phyloP scores from a whole-genome alignment of 371 early-diverging fungal genomes.

The Mucor plumbeus region DNA sequence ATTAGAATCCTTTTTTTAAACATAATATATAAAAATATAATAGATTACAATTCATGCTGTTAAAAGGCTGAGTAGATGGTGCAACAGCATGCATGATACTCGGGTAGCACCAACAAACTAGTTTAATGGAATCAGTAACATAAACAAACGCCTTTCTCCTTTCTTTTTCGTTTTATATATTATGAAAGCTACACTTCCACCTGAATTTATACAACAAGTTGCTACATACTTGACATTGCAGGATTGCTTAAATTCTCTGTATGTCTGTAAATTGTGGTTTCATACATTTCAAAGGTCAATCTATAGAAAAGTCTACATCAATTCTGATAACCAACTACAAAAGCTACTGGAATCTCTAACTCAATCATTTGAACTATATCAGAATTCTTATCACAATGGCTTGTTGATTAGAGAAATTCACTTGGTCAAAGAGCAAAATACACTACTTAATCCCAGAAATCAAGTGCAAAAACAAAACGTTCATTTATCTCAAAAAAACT shows the following conservation, averaged over 20 bases:
- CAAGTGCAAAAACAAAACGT: not conserved
- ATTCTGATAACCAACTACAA: constrained; percentile 15
- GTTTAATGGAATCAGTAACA: constrained; percentile 2
- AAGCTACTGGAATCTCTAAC: not conserved
- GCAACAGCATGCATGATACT: not conserved
- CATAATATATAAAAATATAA: too few species aligned
- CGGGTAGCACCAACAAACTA: not conserved
- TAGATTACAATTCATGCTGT: too few species aligned
- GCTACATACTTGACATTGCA: constrained; percentile 9
- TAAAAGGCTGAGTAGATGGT: not conserved
- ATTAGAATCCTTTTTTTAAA: too few species aligned
- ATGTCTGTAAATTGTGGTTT: constrained; percentile 21
- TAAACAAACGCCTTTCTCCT: constrained; percentile 1
- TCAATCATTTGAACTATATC: not conserved
- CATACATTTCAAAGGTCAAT: constrained; percentile 16
- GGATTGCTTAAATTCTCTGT: constrained; percentile 12
- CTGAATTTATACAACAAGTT: constrained; percentile 21
- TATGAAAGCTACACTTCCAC: constrained; percentile 9
- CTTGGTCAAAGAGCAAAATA: not conserved
- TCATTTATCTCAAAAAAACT: constrained; percentile 13
- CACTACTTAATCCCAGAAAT: not conserved
- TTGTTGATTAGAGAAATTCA: constrained; percentile 9
- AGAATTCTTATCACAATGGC: not conserved
- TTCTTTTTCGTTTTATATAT: not conserved
- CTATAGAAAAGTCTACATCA: constrained; percentile 14